Evolutionary conservation across 192 early-diverging fungal genomes (phyloP).

Genomic region (Helicostylum pulchrum): DNA sequence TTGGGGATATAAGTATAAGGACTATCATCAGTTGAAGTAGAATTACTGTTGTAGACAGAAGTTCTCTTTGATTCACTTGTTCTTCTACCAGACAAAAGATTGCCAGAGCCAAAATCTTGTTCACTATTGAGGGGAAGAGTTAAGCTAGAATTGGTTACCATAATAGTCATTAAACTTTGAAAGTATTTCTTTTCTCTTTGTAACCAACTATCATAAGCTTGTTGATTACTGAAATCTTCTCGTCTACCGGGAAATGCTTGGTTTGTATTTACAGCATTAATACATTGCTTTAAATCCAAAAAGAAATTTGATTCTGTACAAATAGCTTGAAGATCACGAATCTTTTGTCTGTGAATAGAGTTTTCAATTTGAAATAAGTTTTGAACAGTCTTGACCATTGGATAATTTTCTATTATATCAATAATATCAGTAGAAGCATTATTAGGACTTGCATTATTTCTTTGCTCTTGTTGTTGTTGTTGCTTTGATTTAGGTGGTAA

Average conservation of each 20-base stretch:
- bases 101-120: constrained; percentile 19
- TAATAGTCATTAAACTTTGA: constrained; percentile 41
- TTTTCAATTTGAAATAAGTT: constrained; percentile 40
- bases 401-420: constrained; percentile 16
- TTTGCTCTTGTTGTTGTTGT: constrained; percentile 7
- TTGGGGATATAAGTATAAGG: constrained; percentile 53
- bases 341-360: constrained; percentile 29
- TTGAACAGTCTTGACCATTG: constrained; percentile 31
- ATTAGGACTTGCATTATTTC: not conserved
- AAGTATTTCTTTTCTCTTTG: constrained; percentile 51
- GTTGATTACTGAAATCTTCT: constrained; percentile 47
- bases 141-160: constrained; percentile 36
- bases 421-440: not conserved
- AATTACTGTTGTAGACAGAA: not conserved
- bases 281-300: constrained; percentile 48
- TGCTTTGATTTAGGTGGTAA: constrained; percentile 9
- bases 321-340: constrained; percentile 40
- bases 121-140: constrained; percentile 16
- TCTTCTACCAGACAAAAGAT: constrained; percentile 13
- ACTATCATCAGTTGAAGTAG: constrained; percentile 24
- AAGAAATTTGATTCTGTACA: constrained; percentile 47
- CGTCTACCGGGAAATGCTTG: constrained; percentile 33
- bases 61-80: not conserved
- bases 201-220: constrained; percentile 54
- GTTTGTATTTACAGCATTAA: constrained; percentile 41